These are phyloP conservation scores for Trifolium fragiferum DNA, from an alignment of 306 rosid species.

Conservation along the genomic window DNA sequence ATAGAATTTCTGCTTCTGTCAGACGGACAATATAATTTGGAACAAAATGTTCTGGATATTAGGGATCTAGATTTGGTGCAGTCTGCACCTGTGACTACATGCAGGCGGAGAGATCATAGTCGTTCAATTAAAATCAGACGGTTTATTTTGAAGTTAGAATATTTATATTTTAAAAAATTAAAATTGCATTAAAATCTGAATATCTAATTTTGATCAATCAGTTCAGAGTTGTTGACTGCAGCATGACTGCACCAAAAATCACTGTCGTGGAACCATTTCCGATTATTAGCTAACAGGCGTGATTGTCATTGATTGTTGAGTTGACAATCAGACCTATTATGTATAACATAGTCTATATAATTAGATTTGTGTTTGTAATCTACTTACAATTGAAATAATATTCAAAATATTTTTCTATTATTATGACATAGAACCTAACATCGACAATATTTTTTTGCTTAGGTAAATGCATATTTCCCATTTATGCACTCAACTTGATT, in stretches of 20 bases:
- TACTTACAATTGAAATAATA: not conserved
- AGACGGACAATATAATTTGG: not conserved
- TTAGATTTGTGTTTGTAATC: not conserved
- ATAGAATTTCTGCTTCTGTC: not conserved
- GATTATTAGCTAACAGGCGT: not conserved
- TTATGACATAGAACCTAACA: not conserved
- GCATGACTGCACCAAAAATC: too few species aligned
- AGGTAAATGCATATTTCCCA: not conserved
- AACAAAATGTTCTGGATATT: not conserved
- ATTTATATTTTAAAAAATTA: too few species aligned
- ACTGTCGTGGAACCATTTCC: too few species aligned
- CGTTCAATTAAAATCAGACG: too few species aligned
- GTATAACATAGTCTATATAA: not conserved
- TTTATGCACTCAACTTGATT: not conserved
- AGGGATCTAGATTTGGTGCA: too few species aligned
- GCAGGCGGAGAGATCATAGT: too few species aligned
- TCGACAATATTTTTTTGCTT: not conserved
- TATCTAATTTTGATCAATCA: too few species aligned
- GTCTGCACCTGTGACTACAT: too few species aligned
- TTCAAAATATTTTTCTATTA: not conserved
- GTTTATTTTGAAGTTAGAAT: too few species aligned
- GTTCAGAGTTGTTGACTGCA: too few species aligned
- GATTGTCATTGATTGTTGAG: too few species aligned
- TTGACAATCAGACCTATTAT: not conserved
- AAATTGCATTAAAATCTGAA: too few species aligned